A percentile compares a stretch with the other conserved stretches of the same genome.
Evolutionary conservation across 805 yeast species (phyloP).

Genomic region (Ogataea chonburiensis): DNA sequence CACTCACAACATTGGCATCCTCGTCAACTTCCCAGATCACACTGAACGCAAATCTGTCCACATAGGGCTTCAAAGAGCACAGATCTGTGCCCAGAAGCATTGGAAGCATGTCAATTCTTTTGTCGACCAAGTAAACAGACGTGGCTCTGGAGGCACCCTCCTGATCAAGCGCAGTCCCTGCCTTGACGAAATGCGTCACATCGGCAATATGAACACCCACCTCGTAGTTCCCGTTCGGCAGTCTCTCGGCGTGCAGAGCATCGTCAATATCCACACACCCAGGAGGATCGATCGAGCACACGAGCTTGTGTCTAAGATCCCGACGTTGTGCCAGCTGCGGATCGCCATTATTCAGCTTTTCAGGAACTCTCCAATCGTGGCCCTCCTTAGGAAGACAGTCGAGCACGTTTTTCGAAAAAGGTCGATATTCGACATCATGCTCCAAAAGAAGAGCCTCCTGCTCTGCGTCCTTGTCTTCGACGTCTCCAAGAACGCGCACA

Average conservation of each 20-base stretch:
- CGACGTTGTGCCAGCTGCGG: slow-evolving; percentile 60
- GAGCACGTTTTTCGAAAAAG: slow-evolving; percentile 87
- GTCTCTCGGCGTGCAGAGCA: slow-evolving; percentile 81
- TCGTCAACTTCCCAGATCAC: slow-evolving; percentile 93
- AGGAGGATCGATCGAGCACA: slow-evolving; percentile 97
- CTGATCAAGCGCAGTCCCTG: slow-evolving; percentile 85
- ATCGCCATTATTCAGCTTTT: slow-evolving; percentile 51
- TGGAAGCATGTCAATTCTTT: slow-evolving; percentile 98
- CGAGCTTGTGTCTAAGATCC: slow-evolving; percentile 84
- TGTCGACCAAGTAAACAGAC: slow-evolving; percentile 93
- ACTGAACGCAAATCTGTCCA: slow-evolving; percentile 93
- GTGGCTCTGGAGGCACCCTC: slow-evolving; percentile 99
- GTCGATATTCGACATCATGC: slow-evolving; percentile 95
- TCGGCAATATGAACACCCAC: slow-evolving; percentile 99
- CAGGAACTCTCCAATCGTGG: slow-evolving; percentile 88
- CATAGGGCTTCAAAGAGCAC: slow-evolving; percentile 92
- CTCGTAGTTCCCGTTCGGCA: slow-evolving; percentile 93
- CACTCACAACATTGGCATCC: slow-evolving; percentile 78
- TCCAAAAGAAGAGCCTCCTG: slow-evolving; percentile 92
- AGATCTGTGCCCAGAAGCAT: slow-evolving; percentile 91
- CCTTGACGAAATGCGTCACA: slow-evolving; percentile 94
- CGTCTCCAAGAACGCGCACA: slow-evolving; percentile 82
- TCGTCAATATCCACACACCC: slow-evolving; percentile 98
- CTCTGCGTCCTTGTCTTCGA: slow-evolving; percentile 92
- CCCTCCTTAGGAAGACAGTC: slow-evolving; percentile 94